phyloP scores from a whole-genome alignment of 164 flowering plant species.

The Macadamia tetraphylla region DNA sequence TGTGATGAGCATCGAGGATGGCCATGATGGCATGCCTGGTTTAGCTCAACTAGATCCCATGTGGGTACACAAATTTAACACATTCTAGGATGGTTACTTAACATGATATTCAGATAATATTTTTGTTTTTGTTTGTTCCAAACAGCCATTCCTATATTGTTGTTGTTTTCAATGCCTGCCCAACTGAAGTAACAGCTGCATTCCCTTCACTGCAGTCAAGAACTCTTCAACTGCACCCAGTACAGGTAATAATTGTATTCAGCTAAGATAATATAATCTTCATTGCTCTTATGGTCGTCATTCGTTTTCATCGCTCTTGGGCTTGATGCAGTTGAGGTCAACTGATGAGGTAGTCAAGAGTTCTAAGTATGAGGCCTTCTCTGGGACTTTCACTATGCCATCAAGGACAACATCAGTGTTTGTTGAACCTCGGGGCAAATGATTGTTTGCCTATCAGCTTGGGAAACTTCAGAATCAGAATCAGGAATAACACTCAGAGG shows the following conservation, averaged over 20 bases:
- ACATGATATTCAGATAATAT: neutral
- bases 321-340: slow-evolving; percentile 49
- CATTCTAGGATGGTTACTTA: neutral
- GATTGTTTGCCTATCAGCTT: neutral
- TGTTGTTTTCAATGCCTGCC: slow-evolving; percentile 58
- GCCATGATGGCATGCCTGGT: slow-evolving; percentile 65
- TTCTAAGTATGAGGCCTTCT: slow-evolving; percentile 55
- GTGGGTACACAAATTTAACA: slow-evolving; percentile 35
- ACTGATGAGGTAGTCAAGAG: slow-evolving; percentile 53
- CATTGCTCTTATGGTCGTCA: neutral
- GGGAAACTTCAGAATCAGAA: neutral
- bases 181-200: slow-evolving; percentile 43
- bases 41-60: slow-evolving; percentile 69
- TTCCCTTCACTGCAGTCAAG: slow-evolving; percentile 39
- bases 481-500: neutral
- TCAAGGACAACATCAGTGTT: slow-evolving; percentile 79
- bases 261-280: neutral
- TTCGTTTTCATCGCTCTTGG: neutral
- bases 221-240: slow-evolving; percentile 63
- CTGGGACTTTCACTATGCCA: slow-evolving; percentile 67
- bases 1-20: slow-evolving; percentile 95
- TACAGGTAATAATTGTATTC: slow-evolving; percentile 56
- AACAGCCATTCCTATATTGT: slow-evolving; percentile 69
- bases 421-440: slow-evolving; percentile 51
- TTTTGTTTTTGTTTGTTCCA: slow-evolving; percentile 9